Percentiles rank a stretch among this genome's conserved stretches.
Conservation (phyloP, 257 asterid genomes). For the Paulownia fortunei region DNA sequence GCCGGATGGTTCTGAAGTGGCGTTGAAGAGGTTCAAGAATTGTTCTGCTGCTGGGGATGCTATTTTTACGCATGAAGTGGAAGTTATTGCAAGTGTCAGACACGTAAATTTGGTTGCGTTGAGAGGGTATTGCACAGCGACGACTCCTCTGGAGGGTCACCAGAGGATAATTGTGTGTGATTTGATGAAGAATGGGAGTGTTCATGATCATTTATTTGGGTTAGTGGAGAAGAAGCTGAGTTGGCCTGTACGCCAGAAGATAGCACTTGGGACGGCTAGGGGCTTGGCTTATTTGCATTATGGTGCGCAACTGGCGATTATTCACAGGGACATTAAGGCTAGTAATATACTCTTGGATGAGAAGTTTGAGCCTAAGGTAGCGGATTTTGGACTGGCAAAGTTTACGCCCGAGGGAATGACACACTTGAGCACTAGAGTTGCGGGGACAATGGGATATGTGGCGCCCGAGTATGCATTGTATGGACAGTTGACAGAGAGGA, state of each 20-base stretch:
- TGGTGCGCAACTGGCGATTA: slow-evolving; percentile 75
- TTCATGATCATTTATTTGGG: slow-evolving; percentile 82
- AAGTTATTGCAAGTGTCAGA: slow-evolving; percentile 84
- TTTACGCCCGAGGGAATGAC: slow-evolving; percentile 84
- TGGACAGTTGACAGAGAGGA: slow-evolving; percentile 84
- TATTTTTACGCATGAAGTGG: slow-evolving; percentile 74
- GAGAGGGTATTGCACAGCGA: slow-evolving; percentile 86
- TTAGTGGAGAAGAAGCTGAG: slow-evolving; percentile 49
- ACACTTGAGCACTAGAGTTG: slow-evolving; percentile 91
- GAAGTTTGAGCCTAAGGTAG: slow-evolving; percentile 77
- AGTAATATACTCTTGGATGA: slow-evolving; percentile 89
- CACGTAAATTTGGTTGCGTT: slow-evolving; percentile 81
- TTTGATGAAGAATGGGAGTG: slow-evolving; percentile 83
- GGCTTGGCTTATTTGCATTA: slow-evolving; percentile 88
- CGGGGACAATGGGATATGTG: slow-evolving; percentile 96
- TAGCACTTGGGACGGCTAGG: slow-evolving; percentile 84
- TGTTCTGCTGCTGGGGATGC: slow-evolving; percentile 80
- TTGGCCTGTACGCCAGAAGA: slow-evolving; percentile 78
- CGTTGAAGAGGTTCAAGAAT: slow-evolving; percentile 89
- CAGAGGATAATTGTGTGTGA: slow-evolving; percentile 92
- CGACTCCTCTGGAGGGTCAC: slow-evolving; percentile 76
- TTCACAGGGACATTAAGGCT: slow-evolving; percentile 87
- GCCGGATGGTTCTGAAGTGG: slow-evolving; percentile 78
- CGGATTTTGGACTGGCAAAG: slow-evolving; percentile 93
- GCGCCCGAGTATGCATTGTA: slow-evolving; percentile 93